These are phyloP conservation scores for Phaseolus coccineus DNA, from an alignment of 331 rosid genomes.

Conservation along the genomic window DNA sequence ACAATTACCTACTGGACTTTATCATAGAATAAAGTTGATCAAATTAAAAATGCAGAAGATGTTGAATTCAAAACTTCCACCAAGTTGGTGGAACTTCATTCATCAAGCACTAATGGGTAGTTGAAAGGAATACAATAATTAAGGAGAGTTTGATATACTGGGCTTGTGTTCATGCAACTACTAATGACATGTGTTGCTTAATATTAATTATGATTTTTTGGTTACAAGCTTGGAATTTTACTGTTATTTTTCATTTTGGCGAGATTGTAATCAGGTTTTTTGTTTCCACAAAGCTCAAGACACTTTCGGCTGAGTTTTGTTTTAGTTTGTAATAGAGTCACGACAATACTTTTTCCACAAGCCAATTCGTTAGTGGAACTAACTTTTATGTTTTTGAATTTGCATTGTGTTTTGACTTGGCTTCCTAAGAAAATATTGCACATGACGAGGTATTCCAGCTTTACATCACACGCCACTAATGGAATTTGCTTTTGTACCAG, in stretches of 20 bases:
- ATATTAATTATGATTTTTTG: background rate
- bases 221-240: background rate
- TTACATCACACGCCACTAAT: constrained; percentile 6
- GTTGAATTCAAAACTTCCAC: constrained; percentile 39
- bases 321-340: background rate
- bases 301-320: background rate
- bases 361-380: background rate
- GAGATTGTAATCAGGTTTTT: background rate
- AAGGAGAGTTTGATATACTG: background rate
- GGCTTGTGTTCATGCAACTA: background rate
- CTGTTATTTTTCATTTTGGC: background rate
- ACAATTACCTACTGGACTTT: constrained; percentile 29
- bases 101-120: constrained; percentile 44
- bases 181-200: background rate
- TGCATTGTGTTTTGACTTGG: constrained; percentile 38
- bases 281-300: background rate
- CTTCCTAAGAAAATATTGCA: background rate
- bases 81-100: constrained; percentile 43
- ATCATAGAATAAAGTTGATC: constrained; percentile 7
- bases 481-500: constrained; percentile 14
- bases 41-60: constrained; percentile 26
- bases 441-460: background rate
- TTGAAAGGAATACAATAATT: background rate
- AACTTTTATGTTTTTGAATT: constrained; percentile 13
- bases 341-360: background rate